phyloP scores from a whole-genome alignment of 179 eudicot species.

The Silene coronaria region DNA sequence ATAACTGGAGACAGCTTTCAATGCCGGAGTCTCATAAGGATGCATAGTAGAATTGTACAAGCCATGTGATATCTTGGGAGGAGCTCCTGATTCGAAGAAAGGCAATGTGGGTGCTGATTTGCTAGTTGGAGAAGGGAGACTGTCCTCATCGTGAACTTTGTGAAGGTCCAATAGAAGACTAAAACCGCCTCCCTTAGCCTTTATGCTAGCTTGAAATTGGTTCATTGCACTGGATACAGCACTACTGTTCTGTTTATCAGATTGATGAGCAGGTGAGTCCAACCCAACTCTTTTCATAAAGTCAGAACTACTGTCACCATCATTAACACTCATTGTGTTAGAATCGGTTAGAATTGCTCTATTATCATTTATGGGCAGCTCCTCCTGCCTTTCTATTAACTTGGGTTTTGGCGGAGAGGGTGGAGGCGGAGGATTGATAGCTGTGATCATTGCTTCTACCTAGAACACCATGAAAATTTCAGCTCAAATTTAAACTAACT shows the following conservation, averaged over 20 bases:
- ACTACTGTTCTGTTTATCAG: conserved; percentile 23
- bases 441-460: conserved; percentile 48
- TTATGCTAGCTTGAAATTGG: conserved; percentile 33
- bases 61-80: conserved; percentile 21
- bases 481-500: conserved; percentile 10
- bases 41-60: conserved; percentile 36
- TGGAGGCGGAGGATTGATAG: conserved; percentile 31
- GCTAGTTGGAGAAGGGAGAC: conserved; percentile 90
- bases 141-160: conserved; percentile 79
- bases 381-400: conserved; percentile 35
- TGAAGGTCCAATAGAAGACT: conserved; percentile 78
- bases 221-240: conserved; percentile 28
- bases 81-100: conserved; percentile 33
- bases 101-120: conserved; percentile 37
- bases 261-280: conserved; percentile 27
- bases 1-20: conserved; percentile 77
- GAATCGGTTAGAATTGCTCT: conserved; percentile 44
- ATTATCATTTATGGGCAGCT: conserved; percentile 26
- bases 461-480: conserved; percentile 26
- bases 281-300: conserved; percentile 23
- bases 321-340: conserved; percentile 34
- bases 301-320: conserved; percentile 28
- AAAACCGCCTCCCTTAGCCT: conserved; percentile 45
- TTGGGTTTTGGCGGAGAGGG: conserved; percentile 29
- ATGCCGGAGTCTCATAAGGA: conserved; percentile 82